Conservation (phyloP, 78 protist genomes). For the Capsaspora owczarzaki region DNA sequence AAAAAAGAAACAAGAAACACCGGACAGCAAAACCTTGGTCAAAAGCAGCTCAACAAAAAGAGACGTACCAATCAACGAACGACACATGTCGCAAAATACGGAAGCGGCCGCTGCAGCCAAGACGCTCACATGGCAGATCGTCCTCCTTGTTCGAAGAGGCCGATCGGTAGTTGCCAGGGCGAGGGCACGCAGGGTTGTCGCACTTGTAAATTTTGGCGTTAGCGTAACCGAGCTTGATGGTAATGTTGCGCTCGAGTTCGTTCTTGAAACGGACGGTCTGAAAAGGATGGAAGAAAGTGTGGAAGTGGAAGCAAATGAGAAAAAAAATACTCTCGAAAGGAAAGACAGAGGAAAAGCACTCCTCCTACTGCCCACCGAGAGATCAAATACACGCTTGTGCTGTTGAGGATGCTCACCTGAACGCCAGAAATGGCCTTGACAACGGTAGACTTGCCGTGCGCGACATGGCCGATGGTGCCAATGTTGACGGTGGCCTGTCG, state of each 20-base stretch:
- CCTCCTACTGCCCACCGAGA: neutral
- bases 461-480: constrained; percentile 99
- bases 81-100: constrained; percentile 41
- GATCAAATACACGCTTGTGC: neutral
- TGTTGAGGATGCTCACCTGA: no score
- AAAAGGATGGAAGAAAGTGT: no score
- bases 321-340: no score
- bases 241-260: constrained; percentile 97
- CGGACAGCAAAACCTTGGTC: neutral
- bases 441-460: constrained; percentile 99
- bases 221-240: constrained; percentile 99
- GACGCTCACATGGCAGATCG: constrained; percentile 46
- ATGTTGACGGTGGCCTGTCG: constrained; percentile 99
- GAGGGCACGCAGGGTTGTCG: constrained; percentile 67
- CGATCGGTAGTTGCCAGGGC: constrained; percentile 86
- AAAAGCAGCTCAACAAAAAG: neutral
- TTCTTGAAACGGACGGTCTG: constrained; percentile 89
- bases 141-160: constrained; percentile 56
- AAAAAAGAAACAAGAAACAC: neutral
- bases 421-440: constrained; percentile 98
- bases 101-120: constrained; percentile 72
- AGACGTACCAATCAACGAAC: constrained; percentile 29
- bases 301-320: no score
- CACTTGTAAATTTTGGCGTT: constrained; percentile 83
- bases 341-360: constrained; percentile 10